These are phyloP conservation scores for Elongisporangium prolatum DNA, from an alignment of 352 stramenopile species.

Conservation along the genomic window DNA sequence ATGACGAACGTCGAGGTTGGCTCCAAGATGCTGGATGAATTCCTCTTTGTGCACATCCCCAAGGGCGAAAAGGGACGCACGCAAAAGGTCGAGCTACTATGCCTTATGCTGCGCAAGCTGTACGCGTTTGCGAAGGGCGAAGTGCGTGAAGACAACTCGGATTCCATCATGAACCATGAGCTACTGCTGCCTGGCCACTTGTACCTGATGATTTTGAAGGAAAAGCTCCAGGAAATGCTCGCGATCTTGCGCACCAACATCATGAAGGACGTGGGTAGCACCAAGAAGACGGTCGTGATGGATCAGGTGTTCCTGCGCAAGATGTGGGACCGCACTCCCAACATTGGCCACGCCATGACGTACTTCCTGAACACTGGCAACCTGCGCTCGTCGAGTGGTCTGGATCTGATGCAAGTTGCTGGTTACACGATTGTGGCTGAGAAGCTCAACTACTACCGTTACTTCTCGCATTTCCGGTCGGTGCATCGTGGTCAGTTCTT, in stretches of 20 bases:
- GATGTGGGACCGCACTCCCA: conserved; percentile 86
- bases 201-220: conserved; percentile 96
- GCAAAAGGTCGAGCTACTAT: conserved; percentile 93
- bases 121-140: conserved; percentile 95
- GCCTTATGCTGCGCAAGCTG: conserved; percentile 97
- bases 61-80: conserved; percentile 84
- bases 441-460: conserved; percentile 99
- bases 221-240: conserved; percentile 97
- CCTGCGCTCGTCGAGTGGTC: conserved; percentile 93
- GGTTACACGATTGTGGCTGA: conserved; percentile 99
- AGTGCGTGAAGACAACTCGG: conserved; percentile 96
- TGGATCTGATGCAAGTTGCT: conserved; percentile 97
- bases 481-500: conserved; percentile 99
- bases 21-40: conserved; percentile 89
- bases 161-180: conserved; percentile 99
- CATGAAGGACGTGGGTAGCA: conserved; percentile 57
- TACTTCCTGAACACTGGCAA: conserved; percentile 99
- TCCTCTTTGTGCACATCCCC: conserved; percentile 96
- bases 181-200: conserved; percentile 95
- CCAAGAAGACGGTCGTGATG: conserved; percentile 60
- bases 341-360: conserved; percentile 94
- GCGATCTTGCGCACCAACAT: conserved; percentile 66
- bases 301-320: conserved; percentile 92
- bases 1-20: conserved; percentile 91
- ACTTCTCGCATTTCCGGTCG: conserved; percentile 98